phyloP scores from a whole-genome alignment of 305 asterid genomes.

The Fraxinus floribunda region DNA sequence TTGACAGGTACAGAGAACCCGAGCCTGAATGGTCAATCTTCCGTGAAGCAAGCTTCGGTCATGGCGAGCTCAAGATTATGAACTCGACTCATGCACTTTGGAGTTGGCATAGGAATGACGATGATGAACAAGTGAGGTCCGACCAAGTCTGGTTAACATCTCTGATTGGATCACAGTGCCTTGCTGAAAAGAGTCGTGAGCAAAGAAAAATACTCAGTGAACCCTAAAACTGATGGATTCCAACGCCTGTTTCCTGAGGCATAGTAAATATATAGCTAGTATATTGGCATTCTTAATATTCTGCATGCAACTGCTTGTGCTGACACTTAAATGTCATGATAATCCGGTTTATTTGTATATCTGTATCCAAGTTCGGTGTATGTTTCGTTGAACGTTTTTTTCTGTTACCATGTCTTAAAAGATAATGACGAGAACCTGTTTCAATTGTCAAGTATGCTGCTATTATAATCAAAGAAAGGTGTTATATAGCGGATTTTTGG shows the following conservation, averaged over 20 bases:
- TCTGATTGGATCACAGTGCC: slow-evolving; percentile 51
- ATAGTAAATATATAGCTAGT: neutral
- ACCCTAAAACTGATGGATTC: slow-evolving; percentile 12
- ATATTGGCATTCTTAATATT: neutral
- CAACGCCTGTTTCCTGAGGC: neutral
- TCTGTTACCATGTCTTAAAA: neutral
- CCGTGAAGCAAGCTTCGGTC: slow-evolving; percentile 93
- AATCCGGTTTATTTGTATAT: neutral
- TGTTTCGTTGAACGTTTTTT: neutral
- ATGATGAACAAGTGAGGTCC: slow-evolving; percentile 62
- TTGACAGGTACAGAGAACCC: slow-evolving; percentile 50
- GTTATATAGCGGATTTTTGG: neutral
- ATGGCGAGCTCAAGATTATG: slow-evolving; percentile 61
- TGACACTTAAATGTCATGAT: neutral
- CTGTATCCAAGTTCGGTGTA: neutral
- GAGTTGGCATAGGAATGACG: slow-evolving; percentile 86
- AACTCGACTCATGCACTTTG: slow-evolving; percentile 73
- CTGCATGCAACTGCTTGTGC: neutral
- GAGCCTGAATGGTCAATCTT: slow-evolving; percentile 74
- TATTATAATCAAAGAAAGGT: neutral
- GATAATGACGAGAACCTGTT: neutral
- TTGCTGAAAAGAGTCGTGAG: slow-evolving; percentile 28
- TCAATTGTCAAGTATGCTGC: neutral
- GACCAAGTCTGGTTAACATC: slow-evolving; percentile 72
- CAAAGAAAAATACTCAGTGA: slow-evolving; percentile 30